Evolutionary conservation across 164 flowering plant species (phyloP), one percentile per base, ranked within the genome.

Genomic region (Buxus sempervirens): DNA sequence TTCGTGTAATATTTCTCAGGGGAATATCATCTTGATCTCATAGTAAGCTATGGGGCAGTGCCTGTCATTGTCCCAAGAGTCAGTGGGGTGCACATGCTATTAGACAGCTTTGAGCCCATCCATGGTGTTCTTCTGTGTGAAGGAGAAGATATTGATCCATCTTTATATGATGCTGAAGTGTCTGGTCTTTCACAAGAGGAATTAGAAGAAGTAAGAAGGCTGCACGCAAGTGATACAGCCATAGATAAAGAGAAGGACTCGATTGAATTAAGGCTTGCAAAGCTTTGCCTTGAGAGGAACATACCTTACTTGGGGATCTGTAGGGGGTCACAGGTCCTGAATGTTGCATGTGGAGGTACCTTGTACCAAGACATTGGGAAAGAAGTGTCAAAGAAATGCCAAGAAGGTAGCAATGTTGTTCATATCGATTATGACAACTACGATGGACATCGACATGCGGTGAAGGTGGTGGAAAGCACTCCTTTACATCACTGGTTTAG

Each of bases 61-160:
- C 99, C 99, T 0, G 92, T 89, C 0, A 96, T 96, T 9, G 95
- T 93, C 1, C 99, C 99, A 5, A 72, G 99, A 5, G 99, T 93
- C 0, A 66, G 73, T 0, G 99, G 99, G 1, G 91, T 96, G 1
- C 90, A 96, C 62, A 78, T 78, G 84, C 62, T 96, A 19, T 56
- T 96, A 1, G 89, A 88, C 38, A 96, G 99, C 78, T 96, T 96
- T 69, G 95, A 93, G 79, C 99, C 99, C 0, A 93, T 93, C 65
- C 99, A 96, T 56, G 99, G 99, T 1, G 99, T 93, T 36, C 95
- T 96, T n/a, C 93, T 93, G 12, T 92, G 98, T 54, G 99, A 96
- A 75, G 99, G 99, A 4, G 97, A 93, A 69, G 99, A 96, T 74
- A 85, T 96, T 5, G 98, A 96, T 49, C 99, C 99, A 0, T 88